Evolutionary conservation across 441 rosid genomes (phyloP), one percentile per base, ranked within the genome.

Genomic region (Daphne laureola): DNA sequence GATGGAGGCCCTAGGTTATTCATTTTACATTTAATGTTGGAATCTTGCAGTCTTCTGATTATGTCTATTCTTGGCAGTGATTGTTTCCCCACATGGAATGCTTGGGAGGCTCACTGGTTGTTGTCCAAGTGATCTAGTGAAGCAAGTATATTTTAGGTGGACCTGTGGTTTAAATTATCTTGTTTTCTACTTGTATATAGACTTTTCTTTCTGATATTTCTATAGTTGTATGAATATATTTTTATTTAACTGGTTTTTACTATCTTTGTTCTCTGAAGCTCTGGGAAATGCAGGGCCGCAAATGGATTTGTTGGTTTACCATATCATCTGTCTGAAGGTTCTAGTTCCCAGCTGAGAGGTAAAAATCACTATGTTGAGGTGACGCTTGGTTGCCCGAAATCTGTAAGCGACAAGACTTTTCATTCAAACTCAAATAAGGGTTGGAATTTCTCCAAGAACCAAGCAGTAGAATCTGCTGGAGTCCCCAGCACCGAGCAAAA

Each of bases 1-100:
- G 38, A 31, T 7, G 38, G 38, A 31, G 8, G 38, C 38, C 2
- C 49, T 17, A 15, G 21, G 21, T 60, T 60, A 53, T 59, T 51
- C 43, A 57, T 66, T 51, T 23, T 25, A 15, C 38, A 23, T 48
- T 8, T 45, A 48, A 43, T 14, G 23, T 14, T 35, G 49, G 14
- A 43, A 23, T 43, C 54, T 14, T 45, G 46, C 31, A 52, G 25
- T 57, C 59, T 51, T 68, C 51, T 73, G 54, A 70, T 68, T 57
- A 42, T 62, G 42, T 59, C 64, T 59, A 21, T 56, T 49, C 64
- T 62, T 63, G 56, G 59, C 82, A 94, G 97, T 88, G 65, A 83
- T 95, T 68, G 90, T 84, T 71, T 81, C 98, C 72, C 99, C 99
- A 63, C 91, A 95, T 80, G 99, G 99, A 49, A 86, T 88, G 87